A percentile compares a stretch with the other conserved stretches of the same genome.
These are phyloP conservation scores for Coniophora puteana DNA, from an alignment of 1,284 basidiomycete species.

Conservation along the genomic window DNA sequence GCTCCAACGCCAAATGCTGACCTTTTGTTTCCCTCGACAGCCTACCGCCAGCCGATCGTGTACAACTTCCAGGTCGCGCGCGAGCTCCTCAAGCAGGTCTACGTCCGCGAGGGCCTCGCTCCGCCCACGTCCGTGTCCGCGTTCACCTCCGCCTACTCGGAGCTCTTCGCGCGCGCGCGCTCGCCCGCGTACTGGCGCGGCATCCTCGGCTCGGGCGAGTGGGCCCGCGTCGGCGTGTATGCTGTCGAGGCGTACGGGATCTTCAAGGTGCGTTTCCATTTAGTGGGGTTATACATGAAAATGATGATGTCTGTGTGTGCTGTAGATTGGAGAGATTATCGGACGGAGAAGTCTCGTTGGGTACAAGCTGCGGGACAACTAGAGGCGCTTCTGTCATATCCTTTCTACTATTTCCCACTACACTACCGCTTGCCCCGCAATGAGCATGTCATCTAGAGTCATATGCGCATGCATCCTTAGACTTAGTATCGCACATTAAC, in stretches of 20 bases:
- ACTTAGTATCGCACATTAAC: no score
- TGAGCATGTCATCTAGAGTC: no score
- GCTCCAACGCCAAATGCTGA: not conserved
- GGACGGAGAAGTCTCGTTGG: slow-evolving; percentile 83
- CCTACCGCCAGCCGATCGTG: slow-evolving; percentile 76
- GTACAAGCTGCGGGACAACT: slow-evolving; percentile 69
- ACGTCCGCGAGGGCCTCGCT: slow-evolving; percentile 83
- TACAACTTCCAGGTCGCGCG: slow-evolving; percentile 86
- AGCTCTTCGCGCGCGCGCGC: slow-evolving; percentile 67
- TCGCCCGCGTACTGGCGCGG: slow-evolving; percentile 71
- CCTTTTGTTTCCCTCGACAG: slow-evolving; percentile 36
- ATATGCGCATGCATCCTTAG: no score
- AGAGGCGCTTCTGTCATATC: no score
- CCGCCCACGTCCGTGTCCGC: slow-evolving; percentile 71
- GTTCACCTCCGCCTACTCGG: slow-evolving; percentile 68
- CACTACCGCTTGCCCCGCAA: no score
- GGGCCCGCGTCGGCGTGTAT: slow-evolving; percentile 79
- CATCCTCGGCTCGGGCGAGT: slow-evolving; percentile 70
- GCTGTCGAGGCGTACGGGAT: slow-evolving; percentile 87
- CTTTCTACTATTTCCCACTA: no score
- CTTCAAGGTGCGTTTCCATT: slow-evolving; percentile 59
- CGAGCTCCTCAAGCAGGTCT: slow-evolving; percentile 88
- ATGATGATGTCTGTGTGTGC: not conserved
- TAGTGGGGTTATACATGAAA: not conserved
- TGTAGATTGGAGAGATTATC: slow-evolving; percentile 86